A percentile compares a stretch with the other conserved stretches of the same genome.
These are phyloP conservation scores for Plasmodium billcollinsi DNA, from an alignment of 169 alveolate genomes.

Conservation along the genomic window DNA sequence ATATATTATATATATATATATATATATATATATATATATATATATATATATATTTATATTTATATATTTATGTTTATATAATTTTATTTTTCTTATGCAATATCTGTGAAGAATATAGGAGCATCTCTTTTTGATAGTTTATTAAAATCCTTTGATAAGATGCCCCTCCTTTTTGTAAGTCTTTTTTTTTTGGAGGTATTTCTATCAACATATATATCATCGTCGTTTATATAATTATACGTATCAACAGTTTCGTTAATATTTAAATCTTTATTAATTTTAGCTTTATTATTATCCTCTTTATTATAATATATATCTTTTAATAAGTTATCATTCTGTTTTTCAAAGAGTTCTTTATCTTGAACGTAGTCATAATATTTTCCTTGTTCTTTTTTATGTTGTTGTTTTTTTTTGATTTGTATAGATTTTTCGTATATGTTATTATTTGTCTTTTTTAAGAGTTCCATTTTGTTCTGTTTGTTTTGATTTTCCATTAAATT, in stretches of 20 bases:
- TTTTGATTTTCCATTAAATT: not conserved
- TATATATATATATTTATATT: too few species aligned
- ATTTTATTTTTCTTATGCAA: not conserved
- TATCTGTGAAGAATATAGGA: slow-evolving; percentile 46
- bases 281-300: slow-evolving; percentile 1
- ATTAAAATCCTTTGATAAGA: slow-evolving; percentile 22
- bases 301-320: slow-evolving; percentile 31
- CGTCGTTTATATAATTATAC: too few species aligned
- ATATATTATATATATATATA: too few species aligned
- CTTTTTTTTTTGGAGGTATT: not conserved
- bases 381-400: not conserved
- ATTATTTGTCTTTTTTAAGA: not conserved
- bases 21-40: too few species aligned
- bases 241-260: too few species aligned
- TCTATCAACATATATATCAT: too few species aligned
- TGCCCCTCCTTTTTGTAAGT: slow-evolving; percentile 15
- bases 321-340: slow-evolving; percentile 24
- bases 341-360: slow-evolving; percentile 6
- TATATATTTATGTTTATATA: too few species aligned
- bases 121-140: slow-evolving; percentile 34
- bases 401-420: not conserved
- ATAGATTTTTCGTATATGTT: slow-evolving; percentile 4
- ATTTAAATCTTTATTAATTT: too few species aligned
- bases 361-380: slow-evolving; percentile 12
- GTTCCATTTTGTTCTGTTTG: not conserved